Conservation (phyloP, 1,284 basidiomycete species). For the Phaffia rhodozyma region DNA sequence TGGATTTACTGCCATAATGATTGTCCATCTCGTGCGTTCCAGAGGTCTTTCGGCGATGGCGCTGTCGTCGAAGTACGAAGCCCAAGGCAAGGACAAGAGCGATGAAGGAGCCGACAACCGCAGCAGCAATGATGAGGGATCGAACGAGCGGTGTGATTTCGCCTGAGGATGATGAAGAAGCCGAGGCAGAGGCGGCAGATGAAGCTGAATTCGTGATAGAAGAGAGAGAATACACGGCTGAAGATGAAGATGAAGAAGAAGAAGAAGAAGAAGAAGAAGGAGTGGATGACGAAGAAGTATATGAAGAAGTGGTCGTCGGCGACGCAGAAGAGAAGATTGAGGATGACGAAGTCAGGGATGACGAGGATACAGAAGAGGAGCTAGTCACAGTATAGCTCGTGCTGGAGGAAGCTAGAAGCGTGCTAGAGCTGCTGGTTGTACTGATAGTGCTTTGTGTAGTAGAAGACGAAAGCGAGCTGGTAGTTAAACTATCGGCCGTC, state of each 20-base stretch:
- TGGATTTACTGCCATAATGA: no score
- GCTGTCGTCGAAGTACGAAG: conserved; percentile 6
- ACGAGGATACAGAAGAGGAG: not conserved
- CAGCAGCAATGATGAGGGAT: conserved; percentile 11
- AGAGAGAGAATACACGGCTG: not conserved
- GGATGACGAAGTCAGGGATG: not conserved
- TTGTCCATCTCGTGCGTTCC: conserved; percentile 4
- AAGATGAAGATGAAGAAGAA: not conserved
- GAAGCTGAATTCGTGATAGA: not conserved
- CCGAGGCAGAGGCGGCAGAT: not conserved
- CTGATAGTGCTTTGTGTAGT: no score
- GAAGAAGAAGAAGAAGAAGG: not conserved
- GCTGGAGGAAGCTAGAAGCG: no score
- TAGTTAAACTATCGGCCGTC: no score
- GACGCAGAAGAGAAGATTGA: not conserved
- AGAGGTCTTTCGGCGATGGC: conserved; percentile 1
- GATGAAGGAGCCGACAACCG: conserved; percentile 1
- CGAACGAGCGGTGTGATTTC: not conserved
- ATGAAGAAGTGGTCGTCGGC: not conserved
- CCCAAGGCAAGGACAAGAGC: conserved; percentile 2
- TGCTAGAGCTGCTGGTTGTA: no score
- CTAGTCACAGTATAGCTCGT: no score
- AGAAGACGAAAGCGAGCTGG: no score
- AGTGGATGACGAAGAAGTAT: conserved; percentile 1
- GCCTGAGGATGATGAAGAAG: not conserved